These are phyloP conservation scores for Sporothrix sp. DNA, from an alignment of 2,329 filamentous ascomycete genomes.

Conservation along the genomic window DNA sequence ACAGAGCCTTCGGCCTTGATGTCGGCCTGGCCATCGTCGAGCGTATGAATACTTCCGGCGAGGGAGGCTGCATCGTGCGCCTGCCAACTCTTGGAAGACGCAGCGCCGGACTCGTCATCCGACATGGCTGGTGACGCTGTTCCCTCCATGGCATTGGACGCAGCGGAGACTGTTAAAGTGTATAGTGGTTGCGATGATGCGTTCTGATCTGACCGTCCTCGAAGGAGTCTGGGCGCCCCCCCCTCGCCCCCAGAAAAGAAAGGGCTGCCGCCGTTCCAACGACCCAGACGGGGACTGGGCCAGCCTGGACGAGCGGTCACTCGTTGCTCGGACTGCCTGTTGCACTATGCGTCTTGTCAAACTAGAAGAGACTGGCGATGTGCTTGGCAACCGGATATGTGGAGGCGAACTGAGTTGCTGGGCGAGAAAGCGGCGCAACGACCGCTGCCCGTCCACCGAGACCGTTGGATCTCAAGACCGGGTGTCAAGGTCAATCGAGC, in stretches of 20 bases:
- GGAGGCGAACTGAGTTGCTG: too few species aligned
- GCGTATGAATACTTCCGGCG: constrained; percentile 6
- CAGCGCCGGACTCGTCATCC: constrained; percentile 11
- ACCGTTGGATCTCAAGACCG: not conserved
- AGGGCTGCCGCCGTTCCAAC: too few species aligned
- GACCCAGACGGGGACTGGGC: too few species aligned
- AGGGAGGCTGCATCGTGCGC: constrained; percentile 9
- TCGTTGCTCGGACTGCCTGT: not conserved
- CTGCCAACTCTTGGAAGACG: constrained; percentile 14
- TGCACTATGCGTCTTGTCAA: too few species aligned
- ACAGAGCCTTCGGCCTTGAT: constrained; percentile 12
- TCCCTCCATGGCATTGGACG: constrained; percentile 8
- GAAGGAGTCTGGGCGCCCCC: too few species aligned
- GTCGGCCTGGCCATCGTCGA: constrained; percentile 7
- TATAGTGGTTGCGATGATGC: not conserved
- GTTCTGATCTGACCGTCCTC: not conserved
- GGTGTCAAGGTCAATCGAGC: not conserved
- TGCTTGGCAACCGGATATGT: too few species aligned
- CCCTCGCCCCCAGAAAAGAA: too few species aligned
- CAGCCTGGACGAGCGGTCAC: not conserved
- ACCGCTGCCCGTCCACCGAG: not conserved
- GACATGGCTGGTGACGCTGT: constrained; percentile 12
- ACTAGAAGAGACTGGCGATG: too few species aligned
- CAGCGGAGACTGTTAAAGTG: not conserved
- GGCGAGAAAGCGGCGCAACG: too few species aligned